These are phyloP conservation scores for Plantago major DNA, from an alignment of 257 asterid genomes.

Conservation along the genomic window DNA sequence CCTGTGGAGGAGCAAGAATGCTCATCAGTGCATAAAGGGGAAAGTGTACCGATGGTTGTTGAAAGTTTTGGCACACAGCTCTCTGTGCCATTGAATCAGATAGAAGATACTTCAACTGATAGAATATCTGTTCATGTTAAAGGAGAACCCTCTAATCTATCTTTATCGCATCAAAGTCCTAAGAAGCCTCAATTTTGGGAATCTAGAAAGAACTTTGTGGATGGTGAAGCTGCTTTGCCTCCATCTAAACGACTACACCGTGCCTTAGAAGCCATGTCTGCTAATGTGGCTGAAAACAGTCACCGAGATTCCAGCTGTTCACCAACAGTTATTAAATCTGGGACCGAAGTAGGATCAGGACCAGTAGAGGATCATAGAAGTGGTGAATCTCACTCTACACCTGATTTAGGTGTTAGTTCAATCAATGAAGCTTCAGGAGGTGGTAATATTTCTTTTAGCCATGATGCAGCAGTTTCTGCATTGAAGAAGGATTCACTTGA, in stretches of 20 bases:
- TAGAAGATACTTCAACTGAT: constrained; percentile 39
- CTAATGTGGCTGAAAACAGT: constrained; percentile 73
- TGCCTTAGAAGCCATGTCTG: constrained; percentile 98
- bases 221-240: constrained; percentile 93
- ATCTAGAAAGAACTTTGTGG: constrained; percentile 42
- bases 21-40: constrained; percentile 41
- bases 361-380: constrained; percentile 25
- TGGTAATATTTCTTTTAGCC: constrained; percentile 22
- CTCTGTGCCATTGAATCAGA: constrained; percentile 32
- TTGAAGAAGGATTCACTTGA: constrained; percentile 26
- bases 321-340: constrained; percentile 28
- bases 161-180: constrained; percentile 31
- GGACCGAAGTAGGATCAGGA: constrained; percentile 29
- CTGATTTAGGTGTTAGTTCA: constrained; percentile 26
- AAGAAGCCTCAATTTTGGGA: constrained; percentile 47
- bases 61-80: constrained; percentile 31
- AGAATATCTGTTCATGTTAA: constrained; percentile 23
- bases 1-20: constrained; percentile 37
- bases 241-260: constrained; percentile 95
- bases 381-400: constrained; percentile 30
- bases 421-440: constrained; percentile 28
- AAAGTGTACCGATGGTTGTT: constrained; percentile 33
- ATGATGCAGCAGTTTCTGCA: constrained; percentile 28
- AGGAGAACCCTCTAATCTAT: constrained; percentile 27
- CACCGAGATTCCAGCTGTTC: constrained; percentile 33